Percentiles rank a stretch among this genome's conserved stretches.
Conservation (phyloP, 2,329 filamentous ascomycete species). For the Botrytis tulipae region DNA sequence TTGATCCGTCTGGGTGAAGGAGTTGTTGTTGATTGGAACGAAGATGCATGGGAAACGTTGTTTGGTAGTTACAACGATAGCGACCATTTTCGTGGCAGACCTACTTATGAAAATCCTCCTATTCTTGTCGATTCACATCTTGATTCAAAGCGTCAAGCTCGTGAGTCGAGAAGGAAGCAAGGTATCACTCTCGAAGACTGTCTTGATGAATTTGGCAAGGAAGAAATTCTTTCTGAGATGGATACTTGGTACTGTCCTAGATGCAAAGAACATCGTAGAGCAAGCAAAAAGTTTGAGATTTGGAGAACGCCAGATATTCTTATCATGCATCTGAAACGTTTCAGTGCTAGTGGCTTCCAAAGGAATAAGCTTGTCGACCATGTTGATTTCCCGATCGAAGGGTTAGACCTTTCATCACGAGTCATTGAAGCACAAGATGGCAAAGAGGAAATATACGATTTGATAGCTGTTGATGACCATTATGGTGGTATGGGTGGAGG, state of each 20-base stretch:
- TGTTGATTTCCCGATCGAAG: constrained; percentile 88
- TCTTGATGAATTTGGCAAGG: constrained; percentile 89
- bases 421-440: constrained; percentile 78
- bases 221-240: constrained; percentile 89
- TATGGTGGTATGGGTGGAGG: constrained; percentile 90
- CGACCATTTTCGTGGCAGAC: constrained; percentile 49
- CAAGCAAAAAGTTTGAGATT: constrained; percentile 93
- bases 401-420: constrained; percentile 75
- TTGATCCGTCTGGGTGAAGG: constrained; percentile 79
- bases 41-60: constrained; percentile 66
- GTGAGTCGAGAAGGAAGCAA: constrained; percentile 64
- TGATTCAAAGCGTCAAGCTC: constrained; percentile 58
- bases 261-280: constrained; percentile 89
- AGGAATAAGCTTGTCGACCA: constrained; percentile 88
- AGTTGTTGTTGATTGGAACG: constrained; percentile 82
- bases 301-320: constrained; percentile 97
- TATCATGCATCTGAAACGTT: constrained; percentile 92
- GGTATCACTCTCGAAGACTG: constrained; percentile 88
- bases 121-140: constrained; percentile 62
- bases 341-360: constrained; percentile 78
- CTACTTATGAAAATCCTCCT: constrained; percentile 52
- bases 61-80: constrained; percentile 50
- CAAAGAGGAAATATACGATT: constrained; percentile 82
- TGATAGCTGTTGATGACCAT: constrained; percentile 95
- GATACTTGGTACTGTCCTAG: constrained; percentile 97